A percentile compares a stretch with the other conserved stretches of the same genome.
Evolutionary conservation across 176 grass and related monocot genomes (phyloP).

Genomic region (Carex kokanica): DNA sequence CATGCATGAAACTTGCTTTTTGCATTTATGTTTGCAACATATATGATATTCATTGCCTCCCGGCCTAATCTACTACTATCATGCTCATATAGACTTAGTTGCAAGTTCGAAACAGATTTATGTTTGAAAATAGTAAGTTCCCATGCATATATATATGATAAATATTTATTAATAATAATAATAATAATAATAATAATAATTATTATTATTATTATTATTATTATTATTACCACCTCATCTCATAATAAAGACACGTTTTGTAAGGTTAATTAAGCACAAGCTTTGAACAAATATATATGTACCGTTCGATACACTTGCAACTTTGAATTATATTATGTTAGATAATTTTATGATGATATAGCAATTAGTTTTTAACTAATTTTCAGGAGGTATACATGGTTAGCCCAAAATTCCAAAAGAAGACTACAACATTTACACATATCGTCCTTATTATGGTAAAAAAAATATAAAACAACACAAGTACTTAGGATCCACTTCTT

Average conservation of each 20-base stretch:
- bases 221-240: too few relatives aligned
- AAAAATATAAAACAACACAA: too few relatives aligned
- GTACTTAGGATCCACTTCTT: too few relatives aligned
- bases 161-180: too few relatives aligned
- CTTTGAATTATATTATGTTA: neutral
- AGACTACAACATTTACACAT: neutral
- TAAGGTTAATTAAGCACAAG: too few relatives aligned
- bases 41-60: neutral
- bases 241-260: neutral
- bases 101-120: neutral
- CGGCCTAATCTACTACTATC: too few relatives aligned
- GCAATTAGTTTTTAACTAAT: neutral
- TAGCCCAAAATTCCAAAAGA: neutral
- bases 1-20: neutral
- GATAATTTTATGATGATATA: neutral
- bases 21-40: neutral
- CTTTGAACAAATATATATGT: neutral
- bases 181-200: too few relatives aligned
- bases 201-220: too few relatives aligned
- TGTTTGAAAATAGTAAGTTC: neutral
- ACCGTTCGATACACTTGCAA: neutral
- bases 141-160: too few relatives aligned
- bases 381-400: neutral
- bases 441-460: neutral
- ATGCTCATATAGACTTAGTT: neutral